phyloP scores from a whole-genome alignment of 2,329 filamentous ascomycete genomes.

The Endoconidiophora laricicola region DNA sequence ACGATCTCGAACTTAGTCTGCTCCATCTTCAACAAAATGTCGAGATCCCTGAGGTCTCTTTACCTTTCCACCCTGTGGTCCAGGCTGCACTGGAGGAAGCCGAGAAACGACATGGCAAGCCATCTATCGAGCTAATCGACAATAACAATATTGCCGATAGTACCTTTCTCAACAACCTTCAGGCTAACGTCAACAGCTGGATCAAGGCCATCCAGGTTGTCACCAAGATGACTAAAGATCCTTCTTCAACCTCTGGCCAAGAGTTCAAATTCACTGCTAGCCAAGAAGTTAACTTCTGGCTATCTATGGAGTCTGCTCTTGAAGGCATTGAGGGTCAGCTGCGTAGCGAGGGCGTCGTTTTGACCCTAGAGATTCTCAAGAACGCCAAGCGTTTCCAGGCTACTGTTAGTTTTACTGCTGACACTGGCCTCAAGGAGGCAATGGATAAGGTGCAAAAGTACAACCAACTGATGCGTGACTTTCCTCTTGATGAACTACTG shows the following conservation, averaged over 20 bases:
- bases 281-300: constrained; percentile 98
- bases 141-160: constrained; percentile 67
- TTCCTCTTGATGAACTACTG: constrained; percentile 84
- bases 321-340: constrained; percentile 85
- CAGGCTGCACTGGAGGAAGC: constrained; percentile 73
- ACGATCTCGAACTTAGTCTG: constrained; percentile 80
- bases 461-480: constrained; percentile 97
- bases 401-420: constrained; percentile 88
- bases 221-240: constrained; percentile 83
- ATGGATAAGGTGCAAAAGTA: constrained; percentile 96
- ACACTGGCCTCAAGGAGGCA: constrained; percentile 89
- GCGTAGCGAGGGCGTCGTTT: constrained; percentile 67
- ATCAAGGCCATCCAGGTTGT: constrained; percentile 97
- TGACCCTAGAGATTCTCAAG: constrained; percentile 89
- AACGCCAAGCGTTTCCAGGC: constrained; percentile 97
- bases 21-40: constrained; percentile 93
- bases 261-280: constrained; percentile 52
- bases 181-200: constrained; percentile 90
- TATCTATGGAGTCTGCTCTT: constrained; percentile 87
- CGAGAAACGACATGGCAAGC: constrained; percentile 44
- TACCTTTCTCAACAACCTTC: constrained; percentile 80
- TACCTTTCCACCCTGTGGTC: constrained; percentile 78
- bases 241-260: constrained; percentile 40
- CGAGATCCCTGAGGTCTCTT: constrained; percentile 81
- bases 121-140: constrained; percentile 66